Evolutionary conservation across 2,329 filamentous ascomycete species (phyloP).

Genomic region (Teratosphaeriaceae sp.): DNA sequence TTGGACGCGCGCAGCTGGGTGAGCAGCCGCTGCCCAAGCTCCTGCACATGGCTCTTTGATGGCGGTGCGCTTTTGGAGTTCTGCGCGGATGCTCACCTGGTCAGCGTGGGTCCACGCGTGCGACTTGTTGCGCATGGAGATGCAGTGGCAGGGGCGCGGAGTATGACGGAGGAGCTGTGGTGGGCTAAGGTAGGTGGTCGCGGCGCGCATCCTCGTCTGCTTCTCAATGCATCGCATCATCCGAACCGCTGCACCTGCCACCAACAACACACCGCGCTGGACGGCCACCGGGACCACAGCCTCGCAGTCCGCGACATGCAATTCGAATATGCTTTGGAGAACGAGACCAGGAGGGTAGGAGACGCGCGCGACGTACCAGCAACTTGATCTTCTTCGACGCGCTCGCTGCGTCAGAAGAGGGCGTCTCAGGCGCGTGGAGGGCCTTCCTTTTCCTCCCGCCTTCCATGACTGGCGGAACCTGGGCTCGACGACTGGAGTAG

Average conservation of each 20-base stretch:
- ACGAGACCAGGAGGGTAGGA: not conserved
- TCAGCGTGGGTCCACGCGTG: conserved; percentile 10
- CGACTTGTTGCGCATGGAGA: not conserved
- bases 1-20: conserved; percentile 67
- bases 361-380: conserved; percentile 43
- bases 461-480: conserved; percentile 27
- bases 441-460: conserved; percentile 51
- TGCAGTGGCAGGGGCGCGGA: conserved; percentile 9
- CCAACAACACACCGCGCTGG: not conserved
- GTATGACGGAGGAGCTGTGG: conserved; percentile 23
- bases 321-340: not conserved
- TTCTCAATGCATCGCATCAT: conserved; percentile 5
- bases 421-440: conserved; percentile 38
- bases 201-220: conserved; percentile 17
- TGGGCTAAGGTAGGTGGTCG: conserved; percentile 17
- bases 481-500: not conserved
- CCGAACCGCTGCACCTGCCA: not conserved
- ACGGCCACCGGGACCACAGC: conserved; percentile 2
- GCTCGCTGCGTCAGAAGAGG: conserved; percentile 41
- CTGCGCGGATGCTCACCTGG: conserved; percentile 14
- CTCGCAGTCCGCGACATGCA: conserved; percentile 5
- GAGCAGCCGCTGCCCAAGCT: conserved; percentile 65
- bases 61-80: conserved; percentile 22
- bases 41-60: conserved; percentile 31
- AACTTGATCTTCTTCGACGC: conserved; percentile 53